Evolutionary conservation across 2,329 filamentous ascomycete species (phyloP), one percentile per base, ranked within the genome.

Genomic region (Escovopsis sp.): DNA sequence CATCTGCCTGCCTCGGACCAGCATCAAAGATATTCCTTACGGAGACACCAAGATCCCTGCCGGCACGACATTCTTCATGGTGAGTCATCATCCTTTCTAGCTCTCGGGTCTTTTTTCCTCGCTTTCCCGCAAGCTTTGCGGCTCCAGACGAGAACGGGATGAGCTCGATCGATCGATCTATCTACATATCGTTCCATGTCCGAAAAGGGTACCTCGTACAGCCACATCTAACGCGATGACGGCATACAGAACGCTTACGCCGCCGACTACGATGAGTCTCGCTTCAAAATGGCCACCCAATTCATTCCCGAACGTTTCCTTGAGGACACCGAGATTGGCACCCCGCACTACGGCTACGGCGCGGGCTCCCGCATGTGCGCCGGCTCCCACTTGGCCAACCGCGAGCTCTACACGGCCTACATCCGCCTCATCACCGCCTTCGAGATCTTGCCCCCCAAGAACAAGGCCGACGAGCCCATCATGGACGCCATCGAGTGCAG

Each of bases 1-100:
- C 2, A 80, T 91, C 50, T 85, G 78, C 51, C 68, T 91, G 1
- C 84, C 84, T 0, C 68, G 84, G 4, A 75, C 75, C 13, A 81
- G 70, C 46, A 81, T 83, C 55, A 82, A 79, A 49, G 78, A 83
- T 46, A 83, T 89, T 43, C 65, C 71, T 4, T 88, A 79, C 61
- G 67, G 82, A 20, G 74, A 74, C 13, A 66, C 75, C 0, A 62
- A 70, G 1, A 83, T 91, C 32, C 84, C 84, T 0, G 71, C 81
- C 0, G 81, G 81, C 1, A 87, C 81, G 1, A 84, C 79, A 2
- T 86, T 89, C 50, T 86, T 87, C 60, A 81, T 89, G 81, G 71
- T 72, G 54, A 36, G 53, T 41, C 27, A 30, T 30, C 27, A 30
- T 30, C 27, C 27, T 7, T 13, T 14, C 14, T 36, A 5, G 14